A percentile compares a stretch with the other conserved stretches of the same genome.
phyloP scores from a whole-genome alignment of 257 asterid species.

The Scutellaria barbata region DNA sequence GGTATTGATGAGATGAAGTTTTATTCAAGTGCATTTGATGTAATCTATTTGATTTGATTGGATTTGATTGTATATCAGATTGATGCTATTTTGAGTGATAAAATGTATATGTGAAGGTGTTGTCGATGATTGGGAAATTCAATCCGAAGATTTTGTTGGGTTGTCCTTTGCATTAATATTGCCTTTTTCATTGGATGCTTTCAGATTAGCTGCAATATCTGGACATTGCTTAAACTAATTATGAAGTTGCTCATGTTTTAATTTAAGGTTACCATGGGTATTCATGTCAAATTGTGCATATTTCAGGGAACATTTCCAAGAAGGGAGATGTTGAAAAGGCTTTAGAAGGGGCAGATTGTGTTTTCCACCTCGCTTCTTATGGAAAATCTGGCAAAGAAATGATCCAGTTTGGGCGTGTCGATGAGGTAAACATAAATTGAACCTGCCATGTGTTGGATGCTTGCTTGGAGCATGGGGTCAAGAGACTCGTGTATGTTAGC shows the following conservation, averaged over 20 bases:
- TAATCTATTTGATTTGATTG: conserved; percentile 4
- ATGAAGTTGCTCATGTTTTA: conserved; percentile 1
- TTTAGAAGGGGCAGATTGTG: conserved; percentile 74
- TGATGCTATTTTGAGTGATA: conserved; percentile 13
- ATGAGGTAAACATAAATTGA: conserved; percentile 83
- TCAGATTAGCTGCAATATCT: too few species aligned
- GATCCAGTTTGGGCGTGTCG: conserved; percentile 83
- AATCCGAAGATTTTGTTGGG: too few species aligned
- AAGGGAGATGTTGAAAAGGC: conserved; percentile 76
- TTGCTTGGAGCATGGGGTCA: conserved; percentile 71
- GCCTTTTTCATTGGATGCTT: not conserved
- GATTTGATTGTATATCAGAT: not conserved
- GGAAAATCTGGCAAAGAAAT: conserved; percentile 99
- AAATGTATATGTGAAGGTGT: conserved; percentile 13
- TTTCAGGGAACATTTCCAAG: conserved; percentile 68
- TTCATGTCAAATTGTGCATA: not conserved
- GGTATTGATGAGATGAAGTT: conserved; percentile 3
- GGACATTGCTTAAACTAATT: not conserved
- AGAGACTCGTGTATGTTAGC: conserved; percentile 87
- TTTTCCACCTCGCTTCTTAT: conserved; percentile 96
- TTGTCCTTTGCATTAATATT: not conserved
- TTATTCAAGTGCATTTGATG: not conserved
- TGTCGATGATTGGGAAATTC: not conserved
- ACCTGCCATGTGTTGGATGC: conserved; percentile 82
- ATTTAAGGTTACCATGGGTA: not conserved